Evolutionary conservation across 73 alveolate genomes (phyloP).

Genomic region (Paramecium sexaurelia): DNA sequence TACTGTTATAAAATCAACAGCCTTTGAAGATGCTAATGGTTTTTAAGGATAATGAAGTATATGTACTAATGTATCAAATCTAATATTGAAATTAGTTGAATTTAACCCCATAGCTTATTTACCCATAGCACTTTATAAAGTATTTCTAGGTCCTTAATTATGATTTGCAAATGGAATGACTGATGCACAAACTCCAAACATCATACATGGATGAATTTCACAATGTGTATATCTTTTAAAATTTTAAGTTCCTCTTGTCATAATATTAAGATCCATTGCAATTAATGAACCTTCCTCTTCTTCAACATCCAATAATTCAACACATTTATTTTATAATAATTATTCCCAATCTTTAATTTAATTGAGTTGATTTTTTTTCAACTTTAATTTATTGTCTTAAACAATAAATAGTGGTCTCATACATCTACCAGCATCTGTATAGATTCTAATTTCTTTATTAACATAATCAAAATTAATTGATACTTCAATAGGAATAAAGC

Average conservation of each 20-base stretch:
- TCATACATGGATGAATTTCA: constrained; percentile 99
- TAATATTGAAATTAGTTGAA: constrained; percentile 93
- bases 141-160: constrained; percentile 99
- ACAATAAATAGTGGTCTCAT: constrained; percentile 95
- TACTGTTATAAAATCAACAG: constrained; percentile 66
- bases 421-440: constrained; percentile 99
- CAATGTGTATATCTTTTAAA: constrained; percentile 96
- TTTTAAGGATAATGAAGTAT: constrained; percentile 98
- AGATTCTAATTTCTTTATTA: constrained; percentile 91
- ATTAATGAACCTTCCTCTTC: constrained; percentile 99
- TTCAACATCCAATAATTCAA: constrained; percentile 99
- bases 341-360: constrained; percentile 79
- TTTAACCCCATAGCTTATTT: constrained; percentile 99
- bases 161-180: constrained; percentile 99
- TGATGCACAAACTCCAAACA: constrained; percentile 99
- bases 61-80: constrained; percentile 99
- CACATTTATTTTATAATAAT: constrained; percentile 87
- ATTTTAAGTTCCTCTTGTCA: constrained; percentile 23
- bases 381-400: constrained; percentile 72
- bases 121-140: constrained; percentile 99
- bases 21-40: constrained; percentile 74
- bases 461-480: constrained; percentile 51
- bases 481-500: constrained; percentile 41
- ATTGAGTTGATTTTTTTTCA: constrained; percentile 35
- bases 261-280: constrained; percentile 94